A percentile compares a stretch with the other conserved stretches of the same genome.
Evolutionary conservation across 2,329 filamentous ascomycete genomes (phyloP).

Genomic region (Chrysoporthe puriensis): DNA sequence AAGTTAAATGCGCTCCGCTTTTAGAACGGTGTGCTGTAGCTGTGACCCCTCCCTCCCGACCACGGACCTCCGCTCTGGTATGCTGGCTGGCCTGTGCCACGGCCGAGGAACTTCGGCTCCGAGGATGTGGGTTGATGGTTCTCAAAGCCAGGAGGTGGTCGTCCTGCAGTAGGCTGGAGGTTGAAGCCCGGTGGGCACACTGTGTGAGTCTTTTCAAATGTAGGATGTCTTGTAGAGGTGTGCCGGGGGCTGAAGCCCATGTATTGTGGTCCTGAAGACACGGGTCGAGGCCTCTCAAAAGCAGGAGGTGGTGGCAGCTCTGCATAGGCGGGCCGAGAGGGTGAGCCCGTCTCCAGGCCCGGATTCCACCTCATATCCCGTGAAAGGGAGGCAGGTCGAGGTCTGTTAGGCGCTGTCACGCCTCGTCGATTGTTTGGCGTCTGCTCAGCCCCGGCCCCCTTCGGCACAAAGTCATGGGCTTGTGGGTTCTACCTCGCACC

Average conservation of each 20-base stretch:
- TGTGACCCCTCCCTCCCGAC: not conserved
- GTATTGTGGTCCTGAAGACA: not conserved
- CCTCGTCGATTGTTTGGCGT: not conserved
- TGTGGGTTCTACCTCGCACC: slow-evolving; percentile 32
- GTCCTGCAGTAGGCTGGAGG: not conserved
- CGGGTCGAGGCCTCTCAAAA: not conserved
- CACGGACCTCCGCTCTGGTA: not conserved
- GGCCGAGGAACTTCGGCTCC: not conserved
- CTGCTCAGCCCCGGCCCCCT: not conserved
- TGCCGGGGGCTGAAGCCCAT: not conserved
- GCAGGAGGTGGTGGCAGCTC: not conserved
- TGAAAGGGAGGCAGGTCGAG: not conserved
- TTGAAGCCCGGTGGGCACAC: not conserved
- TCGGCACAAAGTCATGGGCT: not conserved
- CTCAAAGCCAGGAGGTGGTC: not conserved
- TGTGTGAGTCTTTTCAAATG: not conserved
- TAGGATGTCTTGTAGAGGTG: not conserved
- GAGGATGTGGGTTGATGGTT: not conserved
- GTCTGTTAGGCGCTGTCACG: not conserved
- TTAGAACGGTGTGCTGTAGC: not conserved
- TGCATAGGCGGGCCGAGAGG: not conserved
- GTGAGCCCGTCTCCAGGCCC: not conserved
- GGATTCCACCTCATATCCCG: too few species aligned
- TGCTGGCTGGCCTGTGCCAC: not conserved
- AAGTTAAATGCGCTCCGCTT: not conserved